Evolutionary conservation across 371 early-diverging fungal genomes (phyloP).

Genomic region (Mucor mucedo): DNA sequence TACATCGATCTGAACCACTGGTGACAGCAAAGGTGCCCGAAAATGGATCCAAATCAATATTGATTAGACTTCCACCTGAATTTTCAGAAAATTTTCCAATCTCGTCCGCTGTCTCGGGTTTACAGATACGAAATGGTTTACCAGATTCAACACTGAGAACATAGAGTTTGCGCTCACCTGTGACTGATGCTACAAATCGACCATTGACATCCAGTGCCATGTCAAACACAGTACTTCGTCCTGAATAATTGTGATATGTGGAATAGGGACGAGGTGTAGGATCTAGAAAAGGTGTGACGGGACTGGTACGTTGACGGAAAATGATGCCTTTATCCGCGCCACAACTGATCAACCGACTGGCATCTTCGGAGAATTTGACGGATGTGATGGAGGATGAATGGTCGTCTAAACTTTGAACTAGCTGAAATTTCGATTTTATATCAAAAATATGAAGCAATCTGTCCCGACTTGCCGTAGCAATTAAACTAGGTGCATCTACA

Average conservation of each 20-base stretch:
- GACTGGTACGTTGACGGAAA: slow-evolving; percentile 60
- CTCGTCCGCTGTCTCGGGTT: slow-evolving; percentile 64
- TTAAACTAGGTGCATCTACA: slow-evolving; percentile 47
- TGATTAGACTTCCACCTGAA: slow-evolving; percentile 64
- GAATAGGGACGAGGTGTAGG: slow-evolving; percentile 37
- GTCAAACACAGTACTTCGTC: slow-evolving; percentile 78
- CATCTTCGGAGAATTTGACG: slow-evolving; percentile 71
- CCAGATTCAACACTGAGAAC: slow-evolving; percentile 70
- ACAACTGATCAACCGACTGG: slow-evolving; percentile 74
- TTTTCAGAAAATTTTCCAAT: slow-evolving; percentile 57
- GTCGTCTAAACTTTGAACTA: slow-evolving; percentile 83
- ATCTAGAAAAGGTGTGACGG: slow-evolving; percentile 16
- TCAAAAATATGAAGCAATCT: slow-evolving; percentile 84
- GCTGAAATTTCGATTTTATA: slow-evolving; percentile 56
- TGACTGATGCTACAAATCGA: slow-evolving; percentile 66
- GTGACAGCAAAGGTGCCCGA: slow-evolving; percentile 76
- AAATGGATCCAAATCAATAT: slow-evolving; percentile 72
- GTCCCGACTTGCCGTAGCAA: slow-evolving; percentile 85
- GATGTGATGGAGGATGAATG: slow-evolving; percentile 87
- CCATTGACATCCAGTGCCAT: slow-evolving; percentile 68
- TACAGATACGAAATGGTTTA: slow-evolving; percentile 66
- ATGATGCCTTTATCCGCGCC: slow-evolving; percentile 87
- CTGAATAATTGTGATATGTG: slow-evolving; percentile 74
- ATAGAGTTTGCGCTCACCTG: slow-evolving; percentile 74
- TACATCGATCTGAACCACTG: slow-evolving; percentile 74